These are phyloP conservation scores for Piper longum DNA, from an alignment of 164 flowering plant genomes.

Conservation along the genomic window DNA sequence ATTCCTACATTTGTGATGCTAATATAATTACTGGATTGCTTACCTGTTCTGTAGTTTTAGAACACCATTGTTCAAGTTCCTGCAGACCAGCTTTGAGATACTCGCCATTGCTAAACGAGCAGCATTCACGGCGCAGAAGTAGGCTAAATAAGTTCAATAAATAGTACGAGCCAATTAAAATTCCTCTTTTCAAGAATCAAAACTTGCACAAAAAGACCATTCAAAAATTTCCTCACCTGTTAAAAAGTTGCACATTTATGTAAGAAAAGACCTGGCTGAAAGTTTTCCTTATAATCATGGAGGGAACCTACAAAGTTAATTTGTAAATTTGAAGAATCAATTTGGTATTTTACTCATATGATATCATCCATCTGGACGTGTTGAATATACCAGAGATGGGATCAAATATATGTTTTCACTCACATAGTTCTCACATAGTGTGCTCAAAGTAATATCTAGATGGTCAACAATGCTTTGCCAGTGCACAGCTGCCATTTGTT, in stretches of 20 bases:
- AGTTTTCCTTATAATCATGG: slow-evolving; percentile 48
- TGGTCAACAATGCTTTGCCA: slow-evolving; percentile 66
- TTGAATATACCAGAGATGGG: neutral
- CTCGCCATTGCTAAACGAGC: slow-evolving; percentile 85
- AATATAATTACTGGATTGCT: neutral
- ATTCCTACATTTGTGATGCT: neutral
- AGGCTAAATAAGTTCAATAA: slow-evolving; percentile 25
- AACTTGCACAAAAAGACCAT: neutral
- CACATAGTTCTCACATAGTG: slow-evolving; percentile 45
- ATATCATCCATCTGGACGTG: neutral
- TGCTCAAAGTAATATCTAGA: slow-evolving; percentile 30
- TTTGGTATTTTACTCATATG: neutral
- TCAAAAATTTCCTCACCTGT: slow-evolving; percentile 30
- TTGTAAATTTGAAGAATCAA: neutral
- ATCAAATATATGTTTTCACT: slow-evolving; percentile 7
- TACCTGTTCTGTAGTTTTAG: slow-evolving; percentile 53
- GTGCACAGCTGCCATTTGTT: slow-evolving; percentile 52
- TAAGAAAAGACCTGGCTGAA: slow-evolving; percentile 65
- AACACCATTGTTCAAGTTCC: slow-evolving; percentile 71
- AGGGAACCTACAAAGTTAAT: slow-evolving; percentile 41
- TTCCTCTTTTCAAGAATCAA: neutral
- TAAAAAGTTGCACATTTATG: slow-evolving; percentile 73
- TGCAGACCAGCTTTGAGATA: slow-evolving; percentile 65
- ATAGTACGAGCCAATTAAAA: neutral
- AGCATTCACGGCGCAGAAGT: slow-evolving; percentile 76